Evolutionary conservation across 2,329 filamentous ascomycete genomes (phyloP), one percentile per base, ranked within the genome.

Genomic region (Epichloe brachyelytri): DNA sequence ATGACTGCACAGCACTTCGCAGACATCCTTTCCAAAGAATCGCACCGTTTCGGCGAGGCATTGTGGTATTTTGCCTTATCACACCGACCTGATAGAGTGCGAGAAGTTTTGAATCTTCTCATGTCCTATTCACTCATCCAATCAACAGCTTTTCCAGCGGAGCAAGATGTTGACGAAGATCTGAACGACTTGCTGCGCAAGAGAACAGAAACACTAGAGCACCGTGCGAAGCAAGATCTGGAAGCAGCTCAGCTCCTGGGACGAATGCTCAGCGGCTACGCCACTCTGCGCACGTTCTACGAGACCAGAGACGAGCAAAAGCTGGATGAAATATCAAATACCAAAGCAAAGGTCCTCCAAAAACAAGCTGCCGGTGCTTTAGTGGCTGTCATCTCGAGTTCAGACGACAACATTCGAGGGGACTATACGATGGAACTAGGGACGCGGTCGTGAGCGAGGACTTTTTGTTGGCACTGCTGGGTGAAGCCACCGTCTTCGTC

Each of bases 391-490:
- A 86, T 96, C 58, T 80, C 83, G 50, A 93, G 86, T 62, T 85
- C 91, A 2, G 85, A 87, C 52, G 89, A 95, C 65, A 91, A 88
- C 63, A 95, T 97, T 59, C 86, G 87, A 52, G 91, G 91, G 91
- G 91, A 1, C 73, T 96, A 2, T 95, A 89, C 64, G 90, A 97
- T 62, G 81, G 83, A 22, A 78, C 80, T 17, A 79, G 86, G 12
- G 86, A 90, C 61, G 83, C 87, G 0, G 88, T 95, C 6, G 85
- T 96, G 17, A 87, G 87, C 59, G 86, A 94, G 55, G 91, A 97
- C 59, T 90, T 90, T 49, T 69, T 97, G 20, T 74, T 96, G 8
- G 82, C 85, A 3, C 73, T 97, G 14, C 76, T 97, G 1, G 90
- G 88, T 48, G 91, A 97, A 68, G 82, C 84, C 0, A 78, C 91